phyloP scores from a whole-genome alignment of 1,139 yeast species.

The Taphrina populina region DNA sequence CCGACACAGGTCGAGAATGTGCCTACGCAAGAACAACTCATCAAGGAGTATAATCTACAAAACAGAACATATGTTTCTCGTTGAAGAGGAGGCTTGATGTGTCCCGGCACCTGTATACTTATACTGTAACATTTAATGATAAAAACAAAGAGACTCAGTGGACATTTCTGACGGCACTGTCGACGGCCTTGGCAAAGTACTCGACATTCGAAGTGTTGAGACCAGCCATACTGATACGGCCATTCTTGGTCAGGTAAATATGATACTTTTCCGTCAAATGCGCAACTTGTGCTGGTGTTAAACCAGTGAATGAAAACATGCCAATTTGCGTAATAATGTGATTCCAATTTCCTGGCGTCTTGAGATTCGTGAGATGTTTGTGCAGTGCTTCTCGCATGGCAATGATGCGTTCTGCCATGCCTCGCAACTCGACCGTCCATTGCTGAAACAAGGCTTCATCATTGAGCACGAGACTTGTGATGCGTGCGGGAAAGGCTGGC shows the following conservation, averaged over 20 bases:
- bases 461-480: constrained; percentile 73
- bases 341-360: constrained; percentile 71
- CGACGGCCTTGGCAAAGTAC: constrained; percentile 76
- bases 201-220: constrained; percentile 75
- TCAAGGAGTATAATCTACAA: constrained; percentile 13
- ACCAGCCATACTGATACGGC: constrained; percentile 92
- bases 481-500: constrained; percentile 88
- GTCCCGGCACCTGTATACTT: background rate
- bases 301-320: constrained; percentile 94
- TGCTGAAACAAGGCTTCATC: constrained; percentile 60
- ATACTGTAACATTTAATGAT: too few relatives aligned
- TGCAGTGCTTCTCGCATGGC: constrained; percentile 59
- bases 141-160: too few relatives aligned
- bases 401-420: constrained; percentile 75
- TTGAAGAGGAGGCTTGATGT: constrained; percentile 14
- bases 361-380: constrained; percentile 55
- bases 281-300: constrained; percentile 72
- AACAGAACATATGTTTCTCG: background rate
- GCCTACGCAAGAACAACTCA: constrained; percentile 3
- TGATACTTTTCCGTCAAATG: constrained; percentile 75
- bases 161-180: constrained; percentile 58
- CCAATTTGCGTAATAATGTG: constrained; percentile 88
- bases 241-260: constrained; percentile 58
- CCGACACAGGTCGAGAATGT: too few relatives aligned
- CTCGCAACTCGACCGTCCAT: constrained; percentile 76